These are phyloP conservation scores for Vigna unguiculata DNA, from an alignment of 306 rosid species.

Conservation along the genomic window DNA sequence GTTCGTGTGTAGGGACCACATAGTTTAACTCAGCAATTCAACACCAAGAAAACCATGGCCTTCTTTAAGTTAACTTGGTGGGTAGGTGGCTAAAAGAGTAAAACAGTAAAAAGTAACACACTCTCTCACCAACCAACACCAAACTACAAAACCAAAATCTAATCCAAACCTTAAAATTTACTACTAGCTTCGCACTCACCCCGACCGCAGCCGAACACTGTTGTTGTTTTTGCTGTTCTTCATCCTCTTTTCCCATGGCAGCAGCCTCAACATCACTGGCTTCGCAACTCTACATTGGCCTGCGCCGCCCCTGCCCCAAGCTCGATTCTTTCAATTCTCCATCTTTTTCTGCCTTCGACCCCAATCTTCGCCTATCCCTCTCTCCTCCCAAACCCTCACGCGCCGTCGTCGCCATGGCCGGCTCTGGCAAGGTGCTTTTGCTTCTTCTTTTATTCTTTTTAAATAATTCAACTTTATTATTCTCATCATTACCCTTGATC, in stretches of 20 bases:
- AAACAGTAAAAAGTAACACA: conserved; percentile 16
- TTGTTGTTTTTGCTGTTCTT: neutral
- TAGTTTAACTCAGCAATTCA: neutral
- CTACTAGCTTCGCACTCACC: neutral
- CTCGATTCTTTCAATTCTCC: conserved; percentile 55
- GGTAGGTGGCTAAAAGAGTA: neutral
- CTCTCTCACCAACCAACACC: conserved; percentile 35
- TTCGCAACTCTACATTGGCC: conserved; percentile 72
- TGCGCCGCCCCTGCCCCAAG: conserved; percentile 67
- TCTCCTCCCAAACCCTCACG: conserved; percentile 67
- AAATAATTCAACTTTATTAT: neutral
- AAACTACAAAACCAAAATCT: conserved; percentile 34
- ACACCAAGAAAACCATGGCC: neutral
- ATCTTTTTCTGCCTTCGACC: conserved; percentile 44
- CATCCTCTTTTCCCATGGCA: conserved; percentile 60
- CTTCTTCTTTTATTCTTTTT: neutral
- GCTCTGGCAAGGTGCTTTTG: conserved; percentile 76
- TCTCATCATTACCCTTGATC: conserved; percentile 18
- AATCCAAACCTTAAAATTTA: conserved; percentile 38
- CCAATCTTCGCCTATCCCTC: conserved; percentile 70
- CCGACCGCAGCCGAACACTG: neutral
- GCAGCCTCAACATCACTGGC: conserved; percentile 80
- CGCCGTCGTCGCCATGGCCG: conserved; percentile 81
- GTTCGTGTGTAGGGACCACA: conserved; percentile 5
- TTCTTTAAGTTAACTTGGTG: neutral